These are phyloP conservation scores for cucumber (Cucumis sativus) DNA, from an alignment of 306 rosid species.

Conservation along the genomic window Cucumber_9930_V3 NC_026655.2:10635001-10635500, in stretches of 20 bases:
- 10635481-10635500: background rate
- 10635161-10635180: background rate
- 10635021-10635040: background rate
- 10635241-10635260: background rate
- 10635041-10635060: background rate
- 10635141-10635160: background rate
- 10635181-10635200: background rate
- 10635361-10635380: background rate
- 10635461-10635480: background rate
- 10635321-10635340: background rate
- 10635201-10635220: background rate
- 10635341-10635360: background rate
- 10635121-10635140: background rate
- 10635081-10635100: background rate
- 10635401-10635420: background rate
- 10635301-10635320: background rate
- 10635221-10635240: background rate
- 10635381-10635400: background rate
- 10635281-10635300: background rate
- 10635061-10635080: background rate
- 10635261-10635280: background rate
- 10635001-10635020: background rate
- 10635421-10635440: background rate
- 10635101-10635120: background rate
- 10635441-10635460: background rate